These are phyloP conservation scores for Stachybotrys echinatus DNA, from an alignment of 2,329 filamentous ascomycete genomes.

Conservation along the genomic window DNA sequence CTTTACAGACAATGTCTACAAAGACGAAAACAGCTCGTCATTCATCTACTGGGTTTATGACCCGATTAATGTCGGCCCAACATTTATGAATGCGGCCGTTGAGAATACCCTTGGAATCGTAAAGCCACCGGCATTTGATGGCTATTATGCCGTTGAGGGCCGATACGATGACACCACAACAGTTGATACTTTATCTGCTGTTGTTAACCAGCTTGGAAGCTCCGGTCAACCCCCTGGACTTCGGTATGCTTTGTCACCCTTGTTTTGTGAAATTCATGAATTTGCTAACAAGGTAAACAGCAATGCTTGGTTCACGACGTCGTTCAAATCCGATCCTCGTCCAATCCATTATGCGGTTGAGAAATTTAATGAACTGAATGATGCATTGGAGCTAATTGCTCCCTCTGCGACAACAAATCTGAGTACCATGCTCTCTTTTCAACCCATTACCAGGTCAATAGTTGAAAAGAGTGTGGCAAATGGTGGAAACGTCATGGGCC, in stretches of 20 bases:
- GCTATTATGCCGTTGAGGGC: slow-evolving; percentile 16
- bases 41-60: slow-evolving; percentile 27
- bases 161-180: slow-evolving; percentile 18
- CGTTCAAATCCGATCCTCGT: slow-evolving; percentile 28
- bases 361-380: slow-evolving; percentile 21
- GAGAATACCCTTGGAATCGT: slow-evolving; percentile 22
- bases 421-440: slow-evolving; percentile 24
- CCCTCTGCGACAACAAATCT: slow-evolving; percentile 16
- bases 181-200: slow-evolving; percentile 19
- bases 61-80: slow-evolving; percentile 18
- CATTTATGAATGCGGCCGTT: slow-evolving; percentile 23
- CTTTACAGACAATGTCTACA: slow-evolving; percentile 22
- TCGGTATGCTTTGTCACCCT: slow-evolving; percentile 7
- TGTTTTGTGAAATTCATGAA: neutral
- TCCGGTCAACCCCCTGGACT: slow-evolving; percentile 20
- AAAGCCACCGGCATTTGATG: slow-evolving; percentile 22
- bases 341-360: slow-evolving; percentile 26
- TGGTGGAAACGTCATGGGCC: slow-evolving; percentile 26
- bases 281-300: too few relatives aligned
- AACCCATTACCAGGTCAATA: slow-evolving; percentile 25
- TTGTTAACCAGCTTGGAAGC: slow-evolving; percentile 23
- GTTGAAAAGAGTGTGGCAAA: slow-evolving; percentile 20
- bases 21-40: slow-evolving; percentile 25
- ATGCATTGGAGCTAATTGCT: slow-evolving; percentile 16
- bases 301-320: slow-evolving; percentile 29